Base-by-base conservation (phyloP, 768 basidiomycete species). In the Kwoniella europaea region DNA sequence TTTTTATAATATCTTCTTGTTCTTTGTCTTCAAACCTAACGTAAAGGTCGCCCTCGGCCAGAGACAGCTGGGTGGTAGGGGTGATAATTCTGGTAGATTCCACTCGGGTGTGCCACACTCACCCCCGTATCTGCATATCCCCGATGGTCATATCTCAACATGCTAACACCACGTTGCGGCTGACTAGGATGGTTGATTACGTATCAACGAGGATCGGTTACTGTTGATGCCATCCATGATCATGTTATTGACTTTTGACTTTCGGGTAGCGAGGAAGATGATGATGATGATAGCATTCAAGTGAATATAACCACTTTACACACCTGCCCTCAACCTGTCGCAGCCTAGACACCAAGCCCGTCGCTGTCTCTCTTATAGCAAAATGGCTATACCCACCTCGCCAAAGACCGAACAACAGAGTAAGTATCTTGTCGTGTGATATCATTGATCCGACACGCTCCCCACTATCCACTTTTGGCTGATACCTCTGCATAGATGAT, bases 381-480 rank as follows among this genome's bases (percentile, higher is more conserved):
- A 20, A n/a, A 68, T 68, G 67, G 67, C 67, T 41, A 68, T 68
- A 13, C 9, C 60, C n/a, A 57, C 35, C 42, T 63, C 67, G 2
- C 53, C 67, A 27, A 2, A 54, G 20, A 27, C 20, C 13, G 54
- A 20, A 7, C 57, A 50, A 24, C 18, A 16, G 44, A 20, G 35
- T 20, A 29, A 65, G 29, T 44, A 13, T 50, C 4, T 18, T 42
- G 54, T 53, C n/a, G 29, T 22, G 67, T 35, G 15, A 67, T 60
- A 20, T 59, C 22, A 12, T 15, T 46, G 5, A 44, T 53, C 63
- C 9, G 35, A 50, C 41, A 10, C 42, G 15, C 6, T 20, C 35
- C 35, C 35, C 35, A 35, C 35, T 35, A 35, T 43, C 42, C 22
- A 24, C 27, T 29, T 29, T 27, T 27, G 27, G 41, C 35, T 43